These are phyloP conservation scores for Penicillium angulare DNA, from an alignment of 495 filamentous ascomycete species.

Conservation along the genomic window DNA sequence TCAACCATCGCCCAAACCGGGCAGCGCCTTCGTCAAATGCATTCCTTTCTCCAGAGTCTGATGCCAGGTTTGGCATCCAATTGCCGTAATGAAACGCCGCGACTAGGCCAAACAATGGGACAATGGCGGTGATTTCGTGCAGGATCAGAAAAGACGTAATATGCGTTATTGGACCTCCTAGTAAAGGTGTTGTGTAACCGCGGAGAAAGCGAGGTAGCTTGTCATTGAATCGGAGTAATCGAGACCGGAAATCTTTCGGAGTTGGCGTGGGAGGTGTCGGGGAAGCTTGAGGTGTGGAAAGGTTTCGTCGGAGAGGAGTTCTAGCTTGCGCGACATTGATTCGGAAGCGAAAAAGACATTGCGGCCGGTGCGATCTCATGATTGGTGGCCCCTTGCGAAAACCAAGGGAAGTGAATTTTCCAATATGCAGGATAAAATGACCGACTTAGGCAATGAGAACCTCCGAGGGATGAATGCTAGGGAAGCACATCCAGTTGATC, in stretches of 20 bases:
- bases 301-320: slow-evolving; percentile 17
- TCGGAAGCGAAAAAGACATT: slow-evolving; percentile 19
- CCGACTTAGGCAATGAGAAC: slow-evolving; percentile 12
- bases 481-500: background rate
- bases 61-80: slow-evolving; percentile 57
- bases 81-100: slow-evolving; percentile 72
- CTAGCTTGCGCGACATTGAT: slow-evolving; percentile 3
- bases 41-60: slow-evolving; percentile 44
- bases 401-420: background rate
- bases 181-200: slow-evolving; percentile 63
- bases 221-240: slow-evolving; percentile 58
- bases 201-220: slow-evolving; percentile 60
- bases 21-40: slow-evolving; percentile 52
- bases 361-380: slow-evolving; percentile 14
- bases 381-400: background rate
- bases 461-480: background rate
- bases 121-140: slow-evolving; percentile 85
- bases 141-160: slow-evolving; percentile 83
- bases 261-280: slow-evolving; percentile 19
- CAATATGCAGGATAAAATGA: slow-evolving; percentile 6
- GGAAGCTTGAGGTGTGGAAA: slow-evolving; percentile 29
- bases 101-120: slow-evolving; percentile 74
- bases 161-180: slow-evolving; percentile 75
- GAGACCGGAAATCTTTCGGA: slow-evolving; percentile 38
- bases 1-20: slow-evolving; percentile 57